Percentiles rank a stretch among this genome's conserved stretches.
Evolutionary conservation across 2,329 filamentous ascomycete genomes (phyloP).

Genomic region (Diaporthe sp.): DNA sequence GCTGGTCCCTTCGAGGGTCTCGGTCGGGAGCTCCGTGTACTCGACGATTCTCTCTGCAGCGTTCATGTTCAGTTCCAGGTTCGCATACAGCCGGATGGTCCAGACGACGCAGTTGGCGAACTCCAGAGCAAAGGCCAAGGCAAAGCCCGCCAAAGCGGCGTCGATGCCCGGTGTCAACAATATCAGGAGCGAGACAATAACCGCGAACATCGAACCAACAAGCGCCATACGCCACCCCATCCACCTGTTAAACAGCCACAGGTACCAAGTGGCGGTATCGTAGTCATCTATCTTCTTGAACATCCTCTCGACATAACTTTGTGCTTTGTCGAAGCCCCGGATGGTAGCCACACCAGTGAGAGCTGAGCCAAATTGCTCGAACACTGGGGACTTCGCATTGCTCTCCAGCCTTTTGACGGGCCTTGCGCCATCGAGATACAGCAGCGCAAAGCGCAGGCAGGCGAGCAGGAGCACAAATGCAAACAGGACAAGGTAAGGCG

Average conservation of each 20-base stretch:
- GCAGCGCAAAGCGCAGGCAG: constrained; percentile 69
- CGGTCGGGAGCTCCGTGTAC: constrained; percentile 78
- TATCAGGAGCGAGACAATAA: constrained; percentile 75
- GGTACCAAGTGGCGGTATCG: constrained; percentile 74
- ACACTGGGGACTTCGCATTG: constrained; percentile 82
- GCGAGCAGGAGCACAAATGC: constrained; percentile 70
- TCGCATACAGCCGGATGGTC: constrained; percentile 77
- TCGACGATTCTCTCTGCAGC: constrained; percentile 82
- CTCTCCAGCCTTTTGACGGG: constrained; percentile 85
- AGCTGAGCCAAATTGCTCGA: constrained; percentile 83
- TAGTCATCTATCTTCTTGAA: constrained; percentile 78
- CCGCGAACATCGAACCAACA: constrained; percentile 78
- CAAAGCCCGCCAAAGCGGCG: constrained; percentile 81
- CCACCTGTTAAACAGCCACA: constrained; percentile 84
- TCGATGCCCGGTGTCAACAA: constrained; percentile 73
- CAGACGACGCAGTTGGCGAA: constrained; percentile 76
- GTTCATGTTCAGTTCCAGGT: constrained; percentile 84
- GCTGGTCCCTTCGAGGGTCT: constrained; percentile 72
- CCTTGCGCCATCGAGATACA: constrained; percentile 79
- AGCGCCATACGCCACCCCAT: constrained; percentile 80
- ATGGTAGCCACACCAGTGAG: constrained; percentile 82
- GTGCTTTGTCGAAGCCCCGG: constrained; percentile 78
- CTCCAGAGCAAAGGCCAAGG: constrained; percentile 79
- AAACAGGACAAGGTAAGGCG: constrained; percentile 74
- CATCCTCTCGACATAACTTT: constrained; percentile 79